Evolutionary conservation across 495 filamentous ascomycete genomes (phyloP).

Genomic region (Neurospora sp.): DNA sequence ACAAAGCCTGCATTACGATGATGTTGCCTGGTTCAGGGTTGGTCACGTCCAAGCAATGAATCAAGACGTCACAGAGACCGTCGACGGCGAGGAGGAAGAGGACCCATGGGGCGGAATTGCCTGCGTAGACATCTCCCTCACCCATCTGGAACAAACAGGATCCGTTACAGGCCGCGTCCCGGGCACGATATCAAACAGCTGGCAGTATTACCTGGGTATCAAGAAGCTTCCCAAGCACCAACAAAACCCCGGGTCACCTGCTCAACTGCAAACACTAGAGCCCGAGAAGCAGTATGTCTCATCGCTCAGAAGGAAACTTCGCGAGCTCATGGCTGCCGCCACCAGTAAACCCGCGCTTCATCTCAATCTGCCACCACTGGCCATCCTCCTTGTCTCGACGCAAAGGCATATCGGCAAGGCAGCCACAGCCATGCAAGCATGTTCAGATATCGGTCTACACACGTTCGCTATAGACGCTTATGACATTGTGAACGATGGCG

Average conservation of each 20-base stretch:
- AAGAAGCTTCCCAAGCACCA: conserved; percentile 40
- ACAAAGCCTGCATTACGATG: conserved; percentile 34
- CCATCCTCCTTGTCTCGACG: conserved; percentile 78
- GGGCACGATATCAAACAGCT: conserved; percentile 58
- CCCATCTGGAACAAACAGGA: conserved; percentile 80
- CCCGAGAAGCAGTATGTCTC: conserved; percentile 44
- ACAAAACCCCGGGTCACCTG: conserved; percentile 24
- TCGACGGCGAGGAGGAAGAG: conserved; percentile 40
- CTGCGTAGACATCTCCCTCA: conserved; percentile 70
- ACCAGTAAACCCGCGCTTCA: conserved; percentile 81
- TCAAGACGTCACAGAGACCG: conserved; percentile 34
- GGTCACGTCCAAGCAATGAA: conserved; percentile 55
- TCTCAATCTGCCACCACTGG: conserved; percentile 75
- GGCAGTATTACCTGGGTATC: conserved; percentile 78
- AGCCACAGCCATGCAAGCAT: conserved; percentile 63
- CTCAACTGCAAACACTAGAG: conserved; percentile 29
- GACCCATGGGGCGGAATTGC: conserved; percentile 76
- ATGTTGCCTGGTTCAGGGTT: conserved; percentile 84
- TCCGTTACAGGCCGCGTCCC: conserved; percentile 71
- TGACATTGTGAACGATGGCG: conserved; percentile 84
- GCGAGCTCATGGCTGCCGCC: conserved; percentile 79
- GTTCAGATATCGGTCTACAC: conserved; percentile 81
- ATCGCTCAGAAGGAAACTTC: conserved; percentile 60
- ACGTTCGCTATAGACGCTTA: conserved; percentile 84
- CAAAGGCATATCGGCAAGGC: conserved; percentile 89